These are phyloP conservation scores for Thermoascus crustaceus DNA, from an alignment of 2,329 filamentous ascomycete species.

Conservation along the genomic window DNA sequence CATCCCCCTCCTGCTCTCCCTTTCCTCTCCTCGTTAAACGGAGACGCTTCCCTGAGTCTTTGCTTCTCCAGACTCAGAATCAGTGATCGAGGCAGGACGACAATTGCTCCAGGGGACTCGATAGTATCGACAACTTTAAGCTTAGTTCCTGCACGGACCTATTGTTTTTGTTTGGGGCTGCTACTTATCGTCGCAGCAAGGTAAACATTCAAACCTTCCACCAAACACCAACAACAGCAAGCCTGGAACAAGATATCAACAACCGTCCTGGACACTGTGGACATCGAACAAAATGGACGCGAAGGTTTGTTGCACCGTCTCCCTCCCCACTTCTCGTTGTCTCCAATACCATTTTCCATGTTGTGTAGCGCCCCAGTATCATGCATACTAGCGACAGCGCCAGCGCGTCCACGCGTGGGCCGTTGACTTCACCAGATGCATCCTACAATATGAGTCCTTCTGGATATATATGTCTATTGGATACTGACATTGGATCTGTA, in stretches of 20 bases:
- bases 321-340: not conserved
- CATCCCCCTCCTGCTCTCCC: too few species aligned
- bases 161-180: too few species aligned
- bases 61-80: too few species aligned
- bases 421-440: not conserved
- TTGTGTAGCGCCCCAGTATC: not conserved
- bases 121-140: too few species aligned
- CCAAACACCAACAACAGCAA: not conserved
- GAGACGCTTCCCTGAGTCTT: too few species aligned
- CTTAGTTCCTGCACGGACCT: too few species aligned
- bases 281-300: conserved; percentile 14
- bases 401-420: conserved; percentile 5
- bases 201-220: conserved; percentile 2
- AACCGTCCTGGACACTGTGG: not conserved
- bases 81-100: too few species aligned
- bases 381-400: not conserved
- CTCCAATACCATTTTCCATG: too few species aligned
- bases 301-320: conserved; percentile 10
- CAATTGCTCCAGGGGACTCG: too few species aligned
- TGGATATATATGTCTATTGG: conserved; percentile 1
- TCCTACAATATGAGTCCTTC: not conserved
- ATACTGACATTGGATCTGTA: conserved; percentile 12
- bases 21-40: too few species aligned
- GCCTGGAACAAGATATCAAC: not conserved
- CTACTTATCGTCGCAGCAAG: too few species aligned